Base-by-base conservation (phyloP, 2,329 filamentous ascomycete genomes). In the Trichoderma afroharzianum region DNA sequence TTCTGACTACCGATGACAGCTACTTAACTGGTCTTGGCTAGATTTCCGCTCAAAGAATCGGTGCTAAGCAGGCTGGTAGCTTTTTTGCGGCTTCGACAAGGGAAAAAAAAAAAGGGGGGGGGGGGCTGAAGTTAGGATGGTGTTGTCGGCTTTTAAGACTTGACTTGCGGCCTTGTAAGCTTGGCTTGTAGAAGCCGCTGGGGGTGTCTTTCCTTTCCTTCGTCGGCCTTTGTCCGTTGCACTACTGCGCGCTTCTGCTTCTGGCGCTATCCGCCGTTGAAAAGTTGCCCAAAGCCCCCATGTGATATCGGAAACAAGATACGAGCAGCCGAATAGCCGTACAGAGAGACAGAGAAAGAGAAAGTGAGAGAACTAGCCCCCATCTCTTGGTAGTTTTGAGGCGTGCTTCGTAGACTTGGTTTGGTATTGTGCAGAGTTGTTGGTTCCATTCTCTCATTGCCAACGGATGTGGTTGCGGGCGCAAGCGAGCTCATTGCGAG, bases 11-110 rank as follows among this genome's bases (percentile, higher is more conserved):
- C 28, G 30, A 47, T 69, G 66, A 69, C 66, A 61, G 28, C 14
- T n/a, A 36, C 24, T 69, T 61, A 36, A 28, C 66, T 62, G 28
- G 57, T 69, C 28, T 69, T 69, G 57, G 66, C 47, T 50, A 67
- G 39, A 36, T 36, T n/a, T 57, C 55, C 64, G 64, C 36, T 36
- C 6, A 6, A 61, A 14, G 33, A 6, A 43, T 26, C 43, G 36
- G 36, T 32, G 55, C 66, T 68, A 68, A 61, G 50, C 24, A 18
- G 55, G 15, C 15, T 39, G 36, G 36, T 47, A 47, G 39, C 55
- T 50, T 47, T 39, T n/a, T 39, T n/a, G 36, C 66, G 66, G 66
- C 26, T 18, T 30, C 43, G 18, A 36, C 32, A 58, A 36, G 33
- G 15, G 15, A 36, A 36, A 36, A 36, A 36, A 36, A 36, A 36